Evolutionary conservation across 2,329 filamentous ascomycete species (phyloP), one percentile per base, ranked within the genome.

Genomic region (Ophiosphaerella narmari): DNA sequence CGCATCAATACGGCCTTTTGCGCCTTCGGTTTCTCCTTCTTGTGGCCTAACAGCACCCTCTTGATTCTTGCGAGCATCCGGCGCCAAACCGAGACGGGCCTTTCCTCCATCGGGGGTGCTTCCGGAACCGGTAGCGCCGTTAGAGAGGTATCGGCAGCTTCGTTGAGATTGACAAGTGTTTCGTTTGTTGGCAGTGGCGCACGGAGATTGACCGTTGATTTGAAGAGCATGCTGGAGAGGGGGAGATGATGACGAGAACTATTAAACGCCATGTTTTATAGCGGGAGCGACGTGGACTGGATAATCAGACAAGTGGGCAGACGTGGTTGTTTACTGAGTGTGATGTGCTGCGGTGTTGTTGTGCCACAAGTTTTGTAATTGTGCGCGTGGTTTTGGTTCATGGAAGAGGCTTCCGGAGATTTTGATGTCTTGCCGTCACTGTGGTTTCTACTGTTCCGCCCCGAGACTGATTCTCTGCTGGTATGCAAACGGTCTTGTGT

Each of bases 171-270:
- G 1, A 33, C 48, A 8, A 59, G 48, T 0, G 51, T 55, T 1
- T 46, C 39, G 9, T 45, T 46, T 6, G 37, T 16, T 2, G 21
- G 18, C 8, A 32, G 31, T 11, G 21, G 5, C 14, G 41, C 16
- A 16, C 26, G 39, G 6, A 48, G 12, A 14, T 18, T 8, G 5
- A 29, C 7, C 2, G 35, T 29, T 1, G 37, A n/a, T 12, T 41
- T 14, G 39, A 59, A 59, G 31, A 57, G 35, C 11, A 57, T 43
- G 8, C 47, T 46, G 31, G 26, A 44, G 16, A 57, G 35, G 4
- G 56, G 56, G 35, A 59, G 48, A 18, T 41, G 41, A 21, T 59
- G 54, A n/a, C 42, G 49, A 11, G 54, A 57, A 16, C 26, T 31
- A 4, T 52, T 49, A 23, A 14, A 12, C 23, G 32, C n/a, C 41